These are phyloP conservation scores for Diaporthe ilicicola DNA, from an alignment of 2,329 filamentous ascomycete genomes.

Conservation along the genomic window DNA sequence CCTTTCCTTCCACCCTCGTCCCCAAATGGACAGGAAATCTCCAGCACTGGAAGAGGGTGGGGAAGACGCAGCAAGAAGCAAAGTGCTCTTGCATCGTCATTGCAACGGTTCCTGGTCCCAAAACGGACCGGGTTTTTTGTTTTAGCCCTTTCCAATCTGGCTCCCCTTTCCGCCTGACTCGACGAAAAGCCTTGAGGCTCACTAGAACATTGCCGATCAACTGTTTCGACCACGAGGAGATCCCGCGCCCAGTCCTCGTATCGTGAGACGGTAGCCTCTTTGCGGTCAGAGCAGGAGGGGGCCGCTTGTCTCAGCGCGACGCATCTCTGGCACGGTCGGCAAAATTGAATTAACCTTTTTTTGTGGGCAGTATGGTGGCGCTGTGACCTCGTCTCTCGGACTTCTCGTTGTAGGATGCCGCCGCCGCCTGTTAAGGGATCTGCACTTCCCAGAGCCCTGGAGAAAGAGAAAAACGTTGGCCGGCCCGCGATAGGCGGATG, in stretches of 20 bases:
- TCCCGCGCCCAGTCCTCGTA: conserved; percentile 24
- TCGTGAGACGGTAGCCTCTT: conserved; percentile 23
- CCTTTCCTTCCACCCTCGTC: not conserved
- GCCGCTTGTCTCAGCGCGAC: not conserved
- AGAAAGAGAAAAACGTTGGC: not conserved
- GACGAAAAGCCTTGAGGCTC: not conserved
- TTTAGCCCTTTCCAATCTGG: not conserved
- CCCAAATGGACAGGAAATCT: not conserved
- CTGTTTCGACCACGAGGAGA: conserved; percentile 1
- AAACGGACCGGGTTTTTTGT: conserved; percentile 5
- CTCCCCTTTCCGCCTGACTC: conserved; percentile 3
- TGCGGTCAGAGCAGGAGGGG: conserved; percentile 10
- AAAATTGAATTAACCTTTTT: not conserved
- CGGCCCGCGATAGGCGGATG: conserved; percentile 1
- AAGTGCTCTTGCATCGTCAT: not conserved
- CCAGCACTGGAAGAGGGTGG: not conserved
- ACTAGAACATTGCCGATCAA: not conserved
- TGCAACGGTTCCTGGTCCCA: conserved; percentile 18
- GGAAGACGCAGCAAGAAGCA: not conserved
- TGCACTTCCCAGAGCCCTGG: not conserved
- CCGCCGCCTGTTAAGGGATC: not conserved
- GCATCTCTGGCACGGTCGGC: not conserved
- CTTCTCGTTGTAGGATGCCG: not conserved
- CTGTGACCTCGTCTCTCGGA: not conserved
- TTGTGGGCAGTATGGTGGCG: not conserved